Base-by-base conservation (phyloP, 768 basidiomycete species). In the Pleurotus eryngii region DNA sequence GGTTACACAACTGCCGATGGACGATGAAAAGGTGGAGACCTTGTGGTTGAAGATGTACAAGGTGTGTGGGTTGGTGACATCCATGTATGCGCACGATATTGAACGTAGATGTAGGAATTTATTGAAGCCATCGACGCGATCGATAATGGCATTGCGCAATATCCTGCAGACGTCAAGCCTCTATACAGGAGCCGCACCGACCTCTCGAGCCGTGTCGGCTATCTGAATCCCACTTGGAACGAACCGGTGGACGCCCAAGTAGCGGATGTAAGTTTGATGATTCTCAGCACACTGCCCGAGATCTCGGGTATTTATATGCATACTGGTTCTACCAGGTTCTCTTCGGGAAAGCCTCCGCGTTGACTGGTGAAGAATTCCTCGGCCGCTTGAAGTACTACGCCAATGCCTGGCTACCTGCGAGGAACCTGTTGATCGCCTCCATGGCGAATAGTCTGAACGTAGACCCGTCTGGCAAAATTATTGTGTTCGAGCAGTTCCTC, bases 91-190 rank as follows among this genome's bases (percentile, higher is more conserved):
- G n/a, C 30, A 11, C 30, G 9, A 39, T 50, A 48, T 8, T 22
- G 9, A 18, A 46, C 9, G 42, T 18, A 38, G 35, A 18, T 20
- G 11, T 58, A 94, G 86, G 92, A 95, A 68, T 94, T 96, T 65
- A 89, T 99, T 46, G 96, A 99, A 73, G 90, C 88, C 8, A 85
- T 98, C 60, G 95, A 97, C 70, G 96, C 82, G 3, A 88, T 95
- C 68, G 96, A 99, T 76, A 99, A 99, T 67, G 96, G 96, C 15
- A 83, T 99, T 61, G 81, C 85, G 2, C 90, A 92, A 66, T 95
- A 91, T 70, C 77, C 85, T 2, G 71, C 76, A 2, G 85, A 86
- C 51, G 68, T 88, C 56, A 75, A 81, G 60, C 82, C 89, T 7
- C 80, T 75, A 57, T 99, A 98, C 74, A 80, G 81, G 61, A 85